phyloP scores from a whole-genome alignment of 371 early-diverging fungal genomes.

The Mortierella sp. region DNA sequence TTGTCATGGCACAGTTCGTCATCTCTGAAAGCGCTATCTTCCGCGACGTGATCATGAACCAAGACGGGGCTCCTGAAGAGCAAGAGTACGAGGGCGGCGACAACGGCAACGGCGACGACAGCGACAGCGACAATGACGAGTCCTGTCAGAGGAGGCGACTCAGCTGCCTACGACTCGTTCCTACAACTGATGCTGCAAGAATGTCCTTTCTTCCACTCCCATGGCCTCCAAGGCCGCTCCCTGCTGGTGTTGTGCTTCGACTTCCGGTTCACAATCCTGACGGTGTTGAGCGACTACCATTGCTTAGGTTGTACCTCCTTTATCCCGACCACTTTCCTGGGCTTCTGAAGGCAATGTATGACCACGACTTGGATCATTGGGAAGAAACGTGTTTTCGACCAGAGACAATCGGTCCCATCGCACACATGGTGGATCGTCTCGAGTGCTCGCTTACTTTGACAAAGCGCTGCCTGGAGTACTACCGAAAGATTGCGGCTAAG shows the following conservation, averaged over 20 bases:
- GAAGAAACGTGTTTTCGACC: constrained; percentile 6
- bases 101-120: neutral
- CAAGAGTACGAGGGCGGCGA: neutral
- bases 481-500: neutral
- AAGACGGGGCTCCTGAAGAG: neutral
- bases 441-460: constrained; percentile 17
- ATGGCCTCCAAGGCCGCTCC: neutral
- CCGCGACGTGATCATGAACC: constrained; percentile 11
- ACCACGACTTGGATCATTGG: constrained; percentile 18
- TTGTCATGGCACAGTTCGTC: constrained; percentile 32
- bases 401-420: constrained; percentile 16
- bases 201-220: neutral
- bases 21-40: constrained; percentile 26
- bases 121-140: neutral
- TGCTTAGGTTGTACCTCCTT: constrained; percentile 13
- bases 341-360: constrained; percentile 23
- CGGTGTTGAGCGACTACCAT: neutral
- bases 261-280: neutral
- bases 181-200: neutral
- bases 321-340: constrained; percentile 22
- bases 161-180: neutral
- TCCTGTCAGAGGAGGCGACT: too few species aligned
- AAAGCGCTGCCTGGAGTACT: constrained; percentile 28
- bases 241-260: neutral
- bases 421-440: constrained; percentile 14